Conservation (phyloP, 352 stramenopile species). For the Globisporangium solare region DNA sequence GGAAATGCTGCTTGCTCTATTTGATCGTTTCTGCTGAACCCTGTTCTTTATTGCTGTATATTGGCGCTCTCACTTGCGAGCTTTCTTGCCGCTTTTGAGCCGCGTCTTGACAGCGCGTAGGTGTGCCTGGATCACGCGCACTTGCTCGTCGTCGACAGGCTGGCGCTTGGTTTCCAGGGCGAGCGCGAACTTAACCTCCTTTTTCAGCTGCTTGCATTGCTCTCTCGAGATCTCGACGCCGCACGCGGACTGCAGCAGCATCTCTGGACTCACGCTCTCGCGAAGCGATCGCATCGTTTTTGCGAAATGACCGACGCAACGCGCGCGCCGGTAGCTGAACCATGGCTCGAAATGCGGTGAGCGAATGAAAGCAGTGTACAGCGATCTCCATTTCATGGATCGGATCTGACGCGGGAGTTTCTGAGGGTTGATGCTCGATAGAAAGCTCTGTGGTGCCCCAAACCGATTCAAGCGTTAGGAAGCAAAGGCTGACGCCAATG, state of each 20-base stretch:
- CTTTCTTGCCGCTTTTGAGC: constrained; percentile 10
- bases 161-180: constrained; percentile 26
- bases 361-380: constrained; percentile 70
- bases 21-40: neutral
- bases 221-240: constrained; percentile 38
- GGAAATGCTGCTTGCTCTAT: neutral
- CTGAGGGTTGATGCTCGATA: constrained; percentile 47
- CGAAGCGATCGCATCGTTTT: constrained; percentile 52
- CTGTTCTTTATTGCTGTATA: neutral
- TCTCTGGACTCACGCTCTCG: constrained; percentile 28
- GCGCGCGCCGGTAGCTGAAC: constrained; percentile 63
- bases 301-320: constrained; percentile 66
- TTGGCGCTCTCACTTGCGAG: neutral
- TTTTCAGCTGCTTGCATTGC: constrained; percentile 39
- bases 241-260: constrained; percentile 37
- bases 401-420: constrained; percentile 63
- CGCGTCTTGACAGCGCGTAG: constrained; percentile 40
- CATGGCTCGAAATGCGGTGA: constrained; percentile 74
- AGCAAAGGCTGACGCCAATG: no score
- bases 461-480: neutral
- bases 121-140: constrained; percentile 43
- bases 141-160: constrained; percentile 33
- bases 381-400: constrained; percentile 50
- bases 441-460: constrained; percentile 30
- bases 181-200: constrained; percentile 41